Evolutionary conservation across 2,329 filamentous ascomycete genomes (phyloP), one percentile per base, ranked within the genome.

Genomic region (Fusarium mangiferae): DNA sequence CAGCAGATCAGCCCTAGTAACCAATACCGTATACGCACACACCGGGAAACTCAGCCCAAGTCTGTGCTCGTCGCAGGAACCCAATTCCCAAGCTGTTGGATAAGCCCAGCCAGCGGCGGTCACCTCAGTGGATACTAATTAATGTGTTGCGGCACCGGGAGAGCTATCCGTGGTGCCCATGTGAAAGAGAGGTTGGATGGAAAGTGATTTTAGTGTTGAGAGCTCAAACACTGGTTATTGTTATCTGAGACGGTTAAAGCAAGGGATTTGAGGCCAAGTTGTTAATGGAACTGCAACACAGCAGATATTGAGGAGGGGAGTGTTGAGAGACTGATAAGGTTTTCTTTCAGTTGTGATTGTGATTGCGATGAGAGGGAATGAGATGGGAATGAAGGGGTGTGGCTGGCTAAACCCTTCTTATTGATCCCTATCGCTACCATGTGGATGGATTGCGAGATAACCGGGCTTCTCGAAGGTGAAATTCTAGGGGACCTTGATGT

Each of bases 41-140:
- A 41, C 51, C 51, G 20, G 36, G 56, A 24, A 67, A 38, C 44
- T n/a, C 60, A 66, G 28, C 62, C 45, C 28, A 64, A 68, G 70
- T 74, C 70, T 67, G 70, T 74, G 71, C 66, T 71, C 54, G 46
- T 63, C 60, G 52, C 61, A 72, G 65, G 57, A 69, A 74, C 65
- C 62, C 73, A 75, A 70, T 77, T 68, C 72, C 75, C 75, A 75
- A 65, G 75, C 66, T 55, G 63, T 48, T 73, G 75, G 73, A 64
- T 69, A 42, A 64, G 52, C 59, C 46, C 42, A 60, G 51, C 48
- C 36, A 67, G 63, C 45, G 42, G 63, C 48, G 55, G 71, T 68
- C 62, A 59, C 58, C 49, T n/a, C 54, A 58, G 73, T 77, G 71
- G 73, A 73, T 63, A 54, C 55, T 55, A 56, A 65, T 66, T 64